These are phyloP conservation scores for Claviceps sorghi DNA, from an alignment of 2,329 filamentous ascomycete genomes.

Conservation along the genomic window DNA sequence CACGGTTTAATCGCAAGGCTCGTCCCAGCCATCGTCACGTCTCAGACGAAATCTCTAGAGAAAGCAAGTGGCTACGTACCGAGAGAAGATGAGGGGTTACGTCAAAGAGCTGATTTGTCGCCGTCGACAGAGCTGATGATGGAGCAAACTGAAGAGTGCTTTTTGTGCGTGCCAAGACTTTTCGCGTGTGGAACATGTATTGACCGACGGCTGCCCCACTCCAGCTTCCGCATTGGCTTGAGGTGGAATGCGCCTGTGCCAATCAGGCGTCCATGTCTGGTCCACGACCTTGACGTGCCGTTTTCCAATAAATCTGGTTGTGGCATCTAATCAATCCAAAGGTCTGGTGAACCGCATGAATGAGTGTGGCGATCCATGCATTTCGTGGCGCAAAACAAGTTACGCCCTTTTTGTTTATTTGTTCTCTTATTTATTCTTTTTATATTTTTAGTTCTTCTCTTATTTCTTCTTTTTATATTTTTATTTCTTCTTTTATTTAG, in stretches of 20 bases:
- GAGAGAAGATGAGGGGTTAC: constrained; percentile 17
- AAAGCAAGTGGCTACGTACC: constrained; percentile 16
- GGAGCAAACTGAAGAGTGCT: constrained; percentile 20
- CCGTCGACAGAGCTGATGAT: constrained; percentile 22
- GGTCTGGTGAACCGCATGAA: too few relatives aligned
- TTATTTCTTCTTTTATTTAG: too few relatives aligned
- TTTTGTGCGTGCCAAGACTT: constrained; percentile 33
- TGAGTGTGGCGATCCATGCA: too few relatives aligned
- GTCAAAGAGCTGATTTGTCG: constrained; percentile 21
- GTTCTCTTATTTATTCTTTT: too few relatives aligned
- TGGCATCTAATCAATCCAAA: too few relatives aligned
- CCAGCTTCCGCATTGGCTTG: neutral
- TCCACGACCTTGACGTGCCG: too few relatives aligned
- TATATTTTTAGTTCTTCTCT: too few relatives aligned
- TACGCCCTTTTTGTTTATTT: too few relatives aligned
- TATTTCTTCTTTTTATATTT: too few relatives aligned
- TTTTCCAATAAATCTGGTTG: neutral
- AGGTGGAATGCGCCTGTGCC: neutral
- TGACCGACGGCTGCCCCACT: constrained; percentile 14
- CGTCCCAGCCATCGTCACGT: neutral
- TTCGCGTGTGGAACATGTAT: constrained; percentile 26
- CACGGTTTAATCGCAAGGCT: neutral
- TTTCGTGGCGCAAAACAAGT: too few relatives aligned
- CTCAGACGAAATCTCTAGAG: neutral
- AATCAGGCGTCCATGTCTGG: neutral